Percentiles rank a stretch among this genome's conserved stretches.
Evolutionary conservation across 1,139 yeast species (phyloP).

Genomic region (Yamadazyma sp.): DNA sequence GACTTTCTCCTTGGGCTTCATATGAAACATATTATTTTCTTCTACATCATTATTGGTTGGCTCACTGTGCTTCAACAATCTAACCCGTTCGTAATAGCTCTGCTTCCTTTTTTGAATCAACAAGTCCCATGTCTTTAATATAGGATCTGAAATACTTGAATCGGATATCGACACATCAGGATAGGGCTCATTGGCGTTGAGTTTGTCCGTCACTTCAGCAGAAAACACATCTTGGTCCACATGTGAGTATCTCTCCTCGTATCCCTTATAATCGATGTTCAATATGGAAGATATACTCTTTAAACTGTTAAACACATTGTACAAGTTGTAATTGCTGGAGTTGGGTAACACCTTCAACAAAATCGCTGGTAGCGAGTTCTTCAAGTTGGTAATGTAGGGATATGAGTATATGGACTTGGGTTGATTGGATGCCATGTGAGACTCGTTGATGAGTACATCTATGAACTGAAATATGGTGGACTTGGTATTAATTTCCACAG

Average conservation of each 20-base stretch:
- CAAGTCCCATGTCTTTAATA: constrained; percentile 48
- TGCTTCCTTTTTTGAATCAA: constrained; percentile 47
- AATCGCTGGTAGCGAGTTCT: constrained; percentile 44
- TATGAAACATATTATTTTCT: constrained; percentile 32
- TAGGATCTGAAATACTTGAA: constrained; percentile 24
- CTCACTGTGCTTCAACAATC: constrained; percentile 31
- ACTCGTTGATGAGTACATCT: constrained; percentile 53
- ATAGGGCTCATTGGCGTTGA: constrained; percentile 34
- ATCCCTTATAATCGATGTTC: constrained; percentile 30
- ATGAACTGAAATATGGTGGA: constrained; percentile 69
- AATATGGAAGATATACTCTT: constrained; percentile 38
- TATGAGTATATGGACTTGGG: constrained; percentile 29
- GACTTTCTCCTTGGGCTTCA: constrained; percentile 24
- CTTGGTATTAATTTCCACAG: constrained; percentile 56
- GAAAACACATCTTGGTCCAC: constrained; percentile 27
- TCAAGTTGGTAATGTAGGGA: constrained; percentile 49
- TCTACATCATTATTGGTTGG: constrained; percentile 23
- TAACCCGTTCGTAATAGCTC: constrained; percentile 49
- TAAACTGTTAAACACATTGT: constrained; percentile 40
- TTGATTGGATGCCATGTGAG: constrained; percentile 32
- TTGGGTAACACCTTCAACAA: constrained; percentile 54
- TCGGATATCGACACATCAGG: constrained; percentile 30
- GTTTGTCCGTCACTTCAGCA: constrained; percentile 33
- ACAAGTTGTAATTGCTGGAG: constrained; percentile 49
- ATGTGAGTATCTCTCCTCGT: constrained; percentile 26